Evolutionary conservation across 176 grass and related monocot species (phyloP).

Genomic region (Carex kokanica): DNA sequence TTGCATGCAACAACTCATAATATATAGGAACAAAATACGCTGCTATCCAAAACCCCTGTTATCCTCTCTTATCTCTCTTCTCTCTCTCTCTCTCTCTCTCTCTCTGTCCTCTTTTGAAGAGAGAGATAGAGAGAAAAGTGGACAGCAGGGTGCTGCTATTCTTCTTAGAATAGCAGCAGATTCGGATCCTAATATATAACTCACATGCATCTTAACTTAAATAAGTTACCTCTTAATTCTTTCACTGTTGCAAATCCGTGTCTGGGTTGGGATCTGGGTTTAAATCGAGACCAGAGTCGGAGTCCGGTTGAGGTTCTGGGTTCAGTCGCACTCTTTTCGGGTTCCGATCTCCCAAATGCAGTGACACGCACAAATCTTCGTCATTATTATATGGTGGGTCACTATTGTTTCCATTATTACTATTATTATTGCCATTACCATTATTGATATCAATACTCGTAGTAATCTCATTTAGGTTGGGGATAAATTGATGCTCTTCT

Average conservation of each 20-base stretch:
- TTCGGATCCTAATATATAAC: too few relatives aligned
- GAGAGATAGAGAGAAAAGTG: too few relatives aligned
- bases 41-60: too few relatives aligned
- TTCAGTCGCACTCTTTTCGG: slow-evolving; percentile 56
- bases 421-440: slow-evolving; percentile 19
- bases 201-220: neutral
- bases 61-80: too few relatives aligned
- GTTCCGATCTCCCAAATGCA: slow-evolving; percentile 65
- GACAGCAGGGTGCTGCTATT: too few relatives aligned
- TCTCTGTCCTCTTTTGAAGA: too few relatives aligned
- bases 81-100: too few relatives aligned
- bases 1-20: neutral
- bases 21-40: too few relatives aligned
- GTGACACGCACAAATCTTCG: slow-evolving; percentile 53
- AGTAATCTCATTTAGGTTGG: slow-evolving; percentile 62
- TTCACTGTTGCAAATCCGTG: slow-evolving; percentile 62
- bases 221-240: neutral
- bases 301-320: neutral
- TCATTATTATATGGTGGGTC: slow-evolving; percentile 31
- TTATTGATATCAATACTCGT: slow-evolving; percentile 27
- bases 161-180: too few relatives aligned
- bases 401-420: slow-evolving; percentile 36
- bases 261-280: slow-evolving; percentile 37
- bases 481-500: slow-evolving; percentile 80
- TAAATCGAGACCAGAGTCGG: slow-evolving; percentile 49